Conservation (phyloP, 768 basidiomycete species). For the Hygrophorus pudorinus region DNA sequence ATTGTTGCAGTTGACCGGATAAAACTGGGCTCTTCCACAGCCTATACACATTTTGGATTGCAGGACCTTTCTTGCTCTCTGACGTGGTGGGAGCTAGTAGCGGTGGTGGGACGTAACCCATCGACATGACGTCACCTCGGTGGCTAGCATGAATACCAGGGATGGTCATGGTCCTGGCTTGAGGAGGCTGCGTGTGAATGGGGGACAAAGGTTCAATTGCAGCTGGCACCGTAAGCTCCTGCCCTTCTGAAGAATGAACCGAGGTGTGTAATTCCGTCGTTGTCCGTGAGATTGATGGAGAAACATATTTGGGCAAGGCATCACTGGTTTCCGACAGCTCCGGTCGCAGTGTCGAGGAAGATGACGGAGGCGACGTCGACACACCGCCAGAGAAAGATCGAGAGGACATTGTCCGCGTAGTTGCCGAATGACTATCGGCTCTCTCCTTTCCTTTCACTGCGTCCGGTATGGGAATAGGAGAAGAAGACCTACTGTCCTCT, state of each 20-base stretch:
- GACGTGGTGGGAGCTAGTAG: slow-evolving; percentile 20
- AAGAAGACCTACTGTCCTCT: slow-evolving; percentile 1
- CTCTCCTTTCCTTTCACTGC: background rate
- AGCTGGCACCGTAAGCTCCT: background rate
- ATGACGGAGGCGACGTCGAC: background rate
- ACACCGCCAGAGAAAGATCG: background rate
- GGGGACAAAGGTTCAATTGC: slow-evolving; percentile 11
- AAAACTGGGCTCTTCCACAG: slow-evolving; percentile 54
- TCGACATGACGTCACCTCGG: slow-evolving; percentile 76
- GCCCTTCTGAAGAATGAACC: slow-evolving; percentile 4
- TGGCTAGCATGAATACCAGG: slow-evolving; percentile 82
- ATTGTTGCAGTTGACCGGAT: slow-evolving; percentile 12
- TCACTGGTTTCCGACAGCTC: background rate
- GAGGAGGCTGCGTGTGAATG: slow-evolving; percentile 64
- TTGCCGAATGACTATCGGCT: background rate
- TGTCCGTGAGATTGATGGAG: slow-evolving; percentile 26
- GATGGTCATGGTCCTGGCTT: slow-evolving; percentile 75
- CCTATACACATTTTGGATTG: slow-evolving; percentile 62
- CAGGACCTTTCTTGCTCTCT: slow-evolving; percentile 40
- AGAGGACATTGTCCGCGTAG: background rate
- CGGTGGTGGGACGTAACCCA: slow-evolving; percentile 61
- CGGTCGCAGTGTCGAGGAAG: background rate
- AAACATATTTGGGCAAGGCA: slow-evolving; percentile 19
- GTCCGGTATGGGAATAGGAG: slow-evolving; percentile 15
- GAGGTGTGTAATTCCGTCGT: slow-evolving; percentile 11